Evolutionary conservation across 1,139 yeast species (phyloP).

Genomic region (Saccharomyces hybrid): DNA sequence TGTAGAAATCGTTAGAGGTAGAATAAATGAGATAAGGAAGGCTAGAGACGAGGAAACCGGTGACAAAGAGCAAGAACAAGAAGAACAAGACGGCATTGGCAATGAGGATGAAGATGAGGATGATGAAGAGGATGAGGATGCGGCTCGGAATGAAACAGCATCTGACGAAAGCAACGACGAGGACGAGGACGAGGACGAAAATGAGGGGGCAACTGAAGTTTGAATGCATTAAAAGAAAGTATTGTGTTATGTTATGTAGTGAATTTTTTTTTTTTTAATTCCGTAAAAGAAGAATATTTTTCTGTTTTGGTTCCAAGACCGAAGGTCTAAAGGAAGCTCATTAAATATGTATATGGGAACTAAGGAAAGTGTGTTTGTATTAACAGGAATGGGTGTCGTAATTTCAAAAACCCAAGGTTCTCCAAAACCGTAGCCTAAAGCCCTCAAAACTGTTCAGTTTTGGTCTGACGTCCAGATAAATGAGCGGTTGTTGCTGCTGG

Average conservation of each 20-base stretch:
- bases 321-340: neutral
- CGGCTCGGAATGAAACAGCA: slow-evolving; percentile 3
- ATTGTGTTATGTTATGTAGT: neutral
- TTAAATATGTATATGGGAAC: neutral
- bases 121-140: slow-evolving; percentile 19
- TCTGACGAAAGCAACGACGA: slow-evolving; percentile 4
- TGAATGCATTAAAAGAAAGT: neutral
- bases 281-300: neutral
- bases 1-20: slow-evolving; percentile 67
- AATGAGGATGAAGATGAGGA: slow-evolving; percentile 7
- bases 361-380: neutral
- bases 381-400: neutral
- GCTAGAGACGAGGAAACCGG: slow-evolving; percentile 24
- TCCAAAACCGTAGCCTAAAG: slow-evolving; percentile 52
- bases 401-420: slow-evolving; percentile 46
- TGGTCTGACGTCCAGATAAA: slow-evolving; percentile 86
- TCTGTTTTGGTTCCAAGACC: neutral
- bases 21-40: slow-evolving; percentile 28
- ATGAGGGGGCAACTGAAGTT: neutral
- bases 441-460: slow-evolving; percentile 80
- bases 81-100: slow-evolving; percentile 15
- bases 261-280: neutral
- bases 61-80: slow-evolving; percentile 9
- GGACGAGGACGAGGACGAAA: slow-evolving; percentile 5
- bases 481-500: slow-evolving; percentile 40